Percentiles rank a stretch among this genome's conserved stretches.
Evolutionary conservation across 2,329 filamentous ascomycete genomes (phyloP).

Genomic region (Cladophialophora psammophila): DNA sequence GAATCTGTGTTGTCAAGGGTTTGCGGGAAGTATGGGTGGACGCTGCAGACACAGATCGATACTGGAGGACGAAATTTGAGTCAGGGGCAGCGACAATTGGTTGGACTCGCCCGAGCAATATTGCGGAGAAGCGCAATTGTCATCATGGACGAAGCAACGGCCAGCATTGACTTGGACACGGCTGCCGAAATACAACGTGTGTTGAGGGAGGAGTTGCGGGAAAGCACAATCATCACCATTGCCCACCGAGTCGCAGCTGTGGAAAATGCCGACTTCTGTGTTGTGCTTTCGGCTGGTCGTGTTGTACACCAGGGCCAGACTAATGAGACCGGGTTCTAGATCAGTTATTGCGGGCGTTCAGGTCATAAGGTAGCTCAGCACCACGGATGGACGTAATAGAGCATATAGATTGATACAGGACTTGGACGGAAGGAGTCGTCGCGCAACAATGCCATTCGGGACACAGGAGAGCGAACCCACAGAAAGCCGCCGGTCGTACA

Average conservation of each 20-base stretch:
- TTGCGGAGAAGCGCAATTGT: constrained; percentile 67
- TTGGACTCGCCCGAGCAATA: constrained; percentile 69
- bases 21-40: constrained; percentile 64
- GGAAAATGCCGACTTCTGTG: constrained; percentile 35
- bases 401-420: constrained; percentile 1
- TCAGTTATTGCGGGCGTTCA: not conserved
- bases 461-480: not conserved
- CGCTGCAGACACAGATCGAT: constrained; percentile 63
- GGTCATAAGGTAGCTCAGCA: not conserved
- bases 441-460: not conserved
- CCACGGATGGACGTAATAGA: not conserved
- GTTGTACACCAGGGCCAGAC: constrained; percentile 28
- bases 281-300: constrained; percentile 28
- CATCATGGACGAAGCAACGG: constrained; percentile 72
- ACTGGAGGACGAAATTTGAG: constrained; percentile 68
- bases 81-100: constrained; percentile 71
- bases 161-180: constrained; percentile 69
- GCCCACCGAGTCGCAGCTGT: constrained; percentile 71
- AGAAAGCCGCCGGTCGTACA: not conserved
- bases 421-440: constrained; percentile 3
- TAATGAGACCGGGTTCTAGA: constrained; percentile 16
- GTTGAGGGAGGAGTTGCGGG: constrained; percentile 62
- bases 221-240: constrained; percentile 69
- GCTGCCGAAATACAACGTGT: constrained; percentile 63
- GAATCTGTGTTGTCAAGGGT: constrained; percentile 61